Conservation (phyloP, 805 yeast species). For the Barnettozyma pratensis region DNA sequence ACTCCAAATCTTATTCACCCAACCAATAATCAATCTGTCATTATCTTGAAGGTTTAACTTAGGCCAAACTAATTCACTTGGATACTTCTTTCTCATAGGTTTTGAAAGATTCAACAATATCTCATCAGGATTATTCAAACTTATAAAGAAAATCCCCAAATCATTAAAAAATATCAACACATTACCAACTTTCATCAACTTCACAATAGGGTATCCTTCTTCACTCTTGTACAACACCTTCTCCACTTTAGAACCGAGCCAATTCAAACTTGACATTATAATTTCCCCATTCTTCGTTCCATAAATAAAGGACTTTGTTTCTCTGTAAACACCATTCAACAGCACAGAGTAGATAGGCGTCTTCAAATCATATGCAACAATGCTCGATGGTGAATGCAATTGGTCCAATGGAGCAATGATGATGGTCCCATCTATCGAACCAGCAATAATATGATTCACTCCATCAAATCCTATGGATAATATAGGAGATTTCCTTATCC, state of each 20-base stretch:
- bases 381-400: constrained; percentile 15
- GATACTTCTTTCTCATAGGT: constrained; percentile 42
- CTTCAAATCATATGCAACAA: constrained; percentile 69
- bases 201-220: constrained; percentile 65
- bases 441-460: constrained; percentile 66
- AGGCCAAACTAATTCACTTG: constrained; percentile 85
- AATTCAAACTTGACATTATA: constrained; percentile 65
- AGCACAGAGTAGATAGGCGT: constrained; percentile 88
- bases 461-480: constrained; percentile 73
- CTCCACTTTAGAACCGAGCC: constrained; percentile 84
- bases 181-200: constrained; percentile 57
- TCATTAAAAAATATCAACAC: constrained; percentile 82
- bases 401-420: constrained; percentile 62
- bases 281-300: constrained; percentile 92
- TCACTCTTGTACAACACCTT: constrained; percentile 43
- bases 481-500: constrained; percentile 84
- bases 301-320: constrained; percentile 62
- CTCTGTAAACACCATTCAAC: constrained; percentile 62
- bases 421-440: constrained; percentile 91
- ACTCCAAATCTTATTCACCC: constrained; percentile 79
- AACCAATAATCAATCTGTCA: constrained; percentile 68
- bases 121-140: constrained; percentile 41
- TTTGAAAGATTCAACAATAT: constrained; percentile 48
- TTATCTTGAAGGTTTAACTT: constrained; percentile 60
- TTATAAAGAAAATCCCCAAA: constrained; percentile 66